A percentile compares a stretch with the other conserved stretches of the same genome.
phyloP scores from a whole-genome alignment of 768 basidiomycete genomes.

The Lactifluus rugatus region DNA sequence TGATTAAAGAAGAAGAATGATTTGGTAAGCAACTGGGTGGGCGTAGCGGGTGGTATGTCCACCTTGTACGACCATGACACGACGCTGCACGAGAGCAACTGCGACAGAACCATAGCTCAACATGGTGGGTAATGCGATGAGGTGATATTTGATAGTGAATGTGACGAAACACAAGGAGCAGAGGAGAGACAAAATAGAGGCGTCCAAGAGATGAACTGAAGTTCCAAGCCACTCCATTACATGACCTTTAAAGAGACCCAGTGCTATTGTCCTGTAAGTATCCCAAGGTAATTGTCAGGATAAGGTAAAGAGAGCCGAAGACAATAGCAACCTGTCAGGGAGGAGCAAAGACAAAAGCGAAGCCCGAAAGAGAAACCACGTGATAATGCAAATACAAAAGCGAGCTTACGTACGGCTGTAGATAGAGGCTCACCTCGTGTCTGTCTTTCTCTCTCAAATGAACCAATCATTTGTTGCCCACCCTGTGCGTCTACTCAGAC shows the following conservation, averaged over 20 bases:
- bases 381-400: neutral
- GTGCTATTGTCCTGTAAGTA: conserved; percentile 14
- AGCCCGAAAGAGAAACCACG: neutral
- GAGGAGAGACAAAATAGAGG: neutral
- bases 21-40: neutral
- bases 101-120: conserved; percentile 44
- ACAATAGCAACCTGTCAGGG: conserved; percentile 1
- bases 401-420: neutral
- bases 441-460: neutral
- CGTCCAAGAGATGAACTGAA: neutral
- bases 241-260: neutral
- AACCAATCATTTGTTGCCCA: neutral
- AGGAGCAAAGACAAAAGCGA: neutral
- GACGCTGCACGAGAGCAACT: conserved; percentile 57
- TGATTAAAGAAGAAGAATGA: neutral
- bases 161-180: neutral
- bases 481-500: neutral
- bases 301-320: neutral
- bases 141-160: neutral
- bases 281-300: neutral
- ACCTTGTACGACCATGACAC: conserved; percentile 65
- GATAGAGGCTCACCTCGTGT: neutral
- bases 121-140: conserved; percentile 3
- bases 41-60: conserved; percentile 7
- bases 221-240: neutral